Conservation (phyloP, 306 rosid genomes). For the Dicorynia guianensis region DNA sequence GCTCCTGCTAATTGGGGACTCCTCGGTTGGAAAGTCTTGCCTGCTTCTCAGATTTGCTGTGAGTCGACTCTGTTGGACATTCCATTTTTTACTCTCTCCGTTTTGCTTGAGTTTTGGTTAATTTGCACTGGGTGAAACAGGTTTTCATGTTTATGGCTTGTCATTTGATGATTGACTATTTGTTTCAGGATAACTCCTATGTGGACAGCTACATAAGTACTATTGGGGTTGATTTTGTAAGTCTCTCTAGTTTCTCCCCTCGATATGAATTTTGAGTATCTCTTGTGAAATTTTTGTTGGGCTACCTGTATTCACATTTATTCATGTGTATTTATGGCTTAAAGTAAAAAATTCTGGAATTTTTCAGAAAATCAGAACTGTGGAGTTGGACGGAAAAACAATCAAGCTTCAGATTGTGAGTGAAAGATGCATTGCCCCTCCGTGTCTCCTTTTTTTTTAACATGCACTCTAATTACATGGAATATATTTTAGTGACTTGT, state of each 20-base stretch:
- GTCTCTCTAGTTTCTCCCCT: conserved; percentile 1
- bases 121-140: background rate
- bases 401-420: conserved; percentile 97
- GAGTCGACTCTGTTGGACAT: conserved; percentile 16
- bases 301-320: background rate
- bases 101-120: background rate
- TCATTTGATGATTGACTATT: background rate
- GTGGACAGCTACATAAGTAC: conserved; percentile 96
- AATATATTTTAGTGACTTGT: background rate
- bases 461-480: background rate
- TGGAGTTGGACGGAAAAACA: conserved; percentile 88
- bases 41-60: conserved; percentile 94
- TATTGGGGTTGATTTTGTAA: conserved; percentile 96
- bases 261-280: background rate
- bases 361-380: conserved; percentile 93
- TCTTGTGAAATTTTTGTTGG: background rate
- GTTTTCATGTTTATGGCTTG: conserved; percentile 20
- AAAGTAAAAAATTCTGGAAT: background rate
- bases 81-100: background rate
- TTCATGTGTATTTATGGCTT: background rate
- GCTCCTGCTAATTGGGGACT: conserved; percentile 93
- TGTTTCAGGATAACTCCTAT: conserved; percentile 84
- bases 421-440: background rate
- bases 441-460: background rate
- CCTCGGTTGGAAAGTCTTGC: conserved; percentile 96